Evolutionary conservation across 495 filamentous ascomycete genomes (phyloP).

Genomic region (Pseudoneurospora amorphoporcata): DNA sequence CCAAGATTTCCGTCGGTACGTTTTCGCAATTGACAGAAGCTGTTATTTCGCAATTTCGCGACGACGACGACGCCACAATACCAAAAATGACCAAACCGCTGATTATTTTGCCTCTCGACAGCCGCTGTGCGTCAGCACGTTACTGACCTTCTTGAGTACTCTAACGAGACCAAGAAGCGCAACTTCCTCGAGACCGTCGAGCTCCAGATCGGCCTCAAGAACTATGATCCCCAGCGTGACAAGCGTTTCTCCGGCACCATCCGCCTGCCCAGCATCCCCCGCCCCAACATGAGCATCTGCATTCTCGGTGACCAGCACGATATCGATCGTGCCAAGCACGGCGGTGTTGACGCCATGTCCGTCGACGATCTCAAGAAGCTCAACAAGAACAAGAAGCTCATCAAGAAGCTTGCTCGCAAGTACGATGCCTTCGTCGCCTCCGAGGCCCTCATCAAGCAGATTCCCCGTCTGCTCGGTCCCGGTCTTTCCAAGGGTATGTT

Average conservation of each 20-base stretch:
- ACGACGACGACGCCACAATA: no score
- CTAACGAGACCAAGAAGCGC: conserved; percentile 94
- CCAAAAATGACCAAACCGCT: conserved; percentile 5
- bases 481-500: conserved; percentile 91
- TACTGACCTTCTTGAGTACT: conserved; percentile 82
- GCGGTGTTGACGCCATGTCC: conserved; percentile 93
- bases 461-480: conserved; percentile 95
- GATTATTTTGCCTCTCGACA: conserved; percentile 24
- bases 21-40: not conserved
- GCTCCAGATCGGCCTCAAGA: conserved; percentile 99
- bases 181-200: conserved; percentile 70
- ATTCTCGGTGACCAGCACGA: conserved; percentile 99
- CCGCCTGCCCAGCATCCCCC: conserved; percentile 79
- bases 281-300: conserved; percentile 92
- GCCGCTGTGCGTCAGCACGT: conserved; percentile 96
- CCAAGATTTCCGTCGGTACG: conserved; percentile 62
- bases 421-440: conserved; percentile 99
- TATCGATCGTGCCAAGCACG: conserved; percentile 98
- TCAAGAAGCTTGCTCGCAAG: conserved; percentile 99
- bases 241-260: conserved; percentile 99
- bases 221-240: conserved; percentile 99
- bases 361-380: conserved; percentile 98
- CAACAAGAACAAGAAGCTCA: conserved; percentile 99
- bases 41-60: not conserved
- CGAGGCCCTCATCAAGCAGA: conserved; percentile 96